Evolutionary conservation across 306 rosid species (phyloP), one percentile per base, ranked within the genome.

Genomic region (Aeschynomene evenia): DNA sequence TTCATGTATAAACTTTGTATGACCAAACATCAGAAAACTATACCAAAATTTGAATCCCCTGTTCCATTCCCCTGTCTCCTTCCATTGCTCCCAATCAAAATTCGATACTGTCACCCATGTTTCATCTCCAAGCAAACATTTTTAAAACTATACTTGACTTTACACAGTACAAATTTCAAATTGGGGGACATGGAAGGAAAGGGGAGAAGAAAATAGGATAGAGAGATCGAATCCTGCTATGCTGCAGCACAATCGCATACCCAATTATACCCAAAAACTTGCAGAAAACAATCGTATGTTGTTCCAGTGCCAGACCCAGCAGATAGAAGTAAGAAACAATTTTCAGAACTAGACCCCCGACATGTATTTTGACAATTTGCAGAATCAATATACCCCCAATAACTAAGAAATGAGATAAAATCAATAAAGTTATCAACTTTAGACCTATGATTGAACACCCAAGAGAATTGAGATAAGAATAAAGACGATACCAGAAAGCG

Each of bases 401-500:
- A 23, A 20, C 43, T 33, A 37, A 9, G 16, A 16, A 24, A 57
- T 8, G 7, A 71, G 6, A 48, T 9, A 36, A 66, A 46, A 11
- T 23, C 14, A 3, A 53, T 15, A 48, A 58, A 49, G 7, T 21
- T 0, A 31, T 16, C 29, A 19, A n/a, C 10, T 51, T 52, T 14
- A 11, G 46, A 10, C 26, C 24, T 71, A 57, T 13, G 7, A 48
- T 1, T 19, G 24, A 34, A 18, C 15, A 37, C 20, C 3, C 1
- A 24, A 16, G 48, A 42, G 0, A 42, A 68, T 9, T 16, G 16
- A 53, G 23, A 7, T 2, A 28, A 51, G 10, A 40, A 75, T 4
- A 28, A 4, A 18, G 20, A 52, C 19, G 49, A 26, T 74, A 90
- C 99, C 97, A 91, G 96, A 94, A 94, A 75, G 97, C 70, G 12